Evolutionary conservation across 257 asterid species (phyloP).

Genomic region (Solanum pinnatisectum): DNA sequence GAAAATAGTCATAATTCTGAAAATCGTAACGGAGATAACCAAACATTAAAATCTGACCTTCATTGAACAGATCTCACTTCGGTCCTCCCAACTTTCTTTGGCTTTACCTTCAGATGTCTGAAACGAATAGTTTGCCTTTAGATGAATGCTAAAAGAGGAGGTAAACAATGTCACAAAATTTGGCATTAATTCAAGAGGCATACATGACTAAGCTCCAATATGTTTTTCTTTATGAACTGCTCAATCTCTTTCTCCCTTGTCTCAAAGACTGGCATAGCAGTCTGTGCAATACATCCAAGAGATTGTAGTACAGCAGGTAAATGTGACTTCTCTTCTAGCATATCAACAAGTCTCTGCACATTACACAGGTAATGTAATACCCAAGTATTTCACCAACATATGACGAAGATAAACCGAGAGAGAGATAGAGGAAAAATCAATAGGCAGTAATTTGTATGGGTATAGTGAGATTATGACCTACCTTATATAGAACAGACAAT

Average conservation of each 20-base stretch:
- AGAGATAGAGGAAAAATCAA: background rate
- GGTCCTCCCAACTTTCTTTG: constrained; percentile 73
- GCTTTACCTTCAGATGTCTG: constrained; percentile 54
- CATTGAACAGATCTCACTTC: constrained; percentile 79
- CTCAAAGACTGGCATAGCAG: constrained; percentile 97
- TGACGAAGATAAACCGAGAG: background rate
- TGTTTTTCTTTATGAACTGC: constrained; percentile 62
- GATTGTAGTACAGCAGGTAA: constrained; percentile 97
- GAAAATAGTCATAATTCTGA: background rate
- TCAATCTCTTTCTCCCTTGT: constrained; percentile 90
- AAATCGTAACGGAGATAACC: background rate
- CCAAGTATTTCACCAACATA: background rate
- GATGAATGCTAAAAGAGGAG: constrained; percentile 6
- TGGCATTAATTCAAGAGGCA: constrained; percentile 11
- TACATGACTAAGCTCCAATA: constrained; percentile 72
- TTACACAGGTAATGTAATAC: background rate
- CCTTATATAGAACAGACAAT: constrained; percentile 98
- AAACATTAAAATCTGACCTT: constrained; percentile 38
- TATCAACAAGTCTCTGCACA: constrained; percentile 84
- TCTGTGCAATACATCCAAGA: constrained; percentile 96
- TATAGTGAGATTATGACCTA: constrained; percentile 5
- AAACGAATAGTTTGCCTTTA: constrained; percentile 3
- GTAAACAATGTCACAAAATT: background rate
- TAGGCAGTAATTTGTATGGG: background rate
- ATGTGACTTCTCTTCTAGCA: constrained; percentile 85